Conservation (phyloP, 768 basidiomycete species). For the button mushroom (Agaricus bisporus) region DNA sequence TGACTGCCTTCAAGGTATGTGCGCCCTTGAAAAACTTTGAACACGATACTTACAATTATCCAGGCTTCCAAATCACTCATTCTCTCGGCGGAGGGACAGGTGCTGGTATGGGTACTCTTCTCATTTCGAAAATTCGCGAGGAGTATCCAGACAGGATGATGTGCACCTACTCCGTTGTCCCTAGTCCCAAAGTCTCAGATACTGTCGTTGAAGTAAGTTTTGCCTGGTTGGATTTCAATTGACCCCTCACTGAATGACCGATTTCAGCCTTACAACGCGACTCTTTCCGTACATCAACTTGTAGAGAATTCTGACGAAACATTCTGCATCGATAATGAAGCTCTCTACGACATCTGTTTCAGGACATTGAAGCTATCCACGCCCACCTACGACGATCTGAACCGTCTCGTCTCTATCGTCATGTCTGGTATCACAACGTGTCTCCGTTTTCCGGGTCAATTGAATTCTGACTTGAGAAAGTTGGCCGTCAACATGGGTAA, state of each 20-base stretch:
- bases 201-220: constrained; percentile 85
- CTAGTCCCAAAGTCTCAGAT: constrained; percentile 95
- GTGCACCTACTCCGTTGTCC: constrained; percentile 99
- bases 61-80: constrained; percentile 98
- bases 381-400: constrained; percentile 96
- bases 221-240: background rate
- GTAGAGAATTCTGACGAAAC: constrained; percentile 99
- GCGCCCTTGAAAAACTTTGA: too few species aligned
- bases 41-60: constrained; percentile 5
- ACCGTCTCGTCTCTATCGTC: constrained; percentile 95
- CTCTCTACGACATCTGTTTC: constrained; percentile 99
- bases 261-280: constrained; percentile 91
- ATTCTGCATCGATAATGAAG: constrained; percentile 99
- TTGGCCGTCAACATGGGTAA: constrained; percentile 99
- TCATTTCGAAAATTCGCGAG: constrained; percentile 98
- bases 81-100: constrained; percentile 99
- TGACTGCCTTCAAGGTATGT: constrained; percentile 89
- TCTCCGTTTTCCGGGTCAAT: constrained; percentile 98
- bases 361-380: constrained; percentile 93
- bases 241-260: background rate
- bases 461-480: constrained; percentile 98
- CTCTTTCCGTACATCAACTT: constrained; percentile 95
- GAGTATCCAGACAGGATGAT: constrained; percentile 99
- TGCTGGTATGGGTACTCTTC: constrained; percentile 98
- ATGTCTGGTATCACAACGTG: constrained; percentile 99